phyloP scores from a whole-genome alignment of 2,329 filamentous ascomycete species.

The Colletotrichum noveboracense region DNA sequence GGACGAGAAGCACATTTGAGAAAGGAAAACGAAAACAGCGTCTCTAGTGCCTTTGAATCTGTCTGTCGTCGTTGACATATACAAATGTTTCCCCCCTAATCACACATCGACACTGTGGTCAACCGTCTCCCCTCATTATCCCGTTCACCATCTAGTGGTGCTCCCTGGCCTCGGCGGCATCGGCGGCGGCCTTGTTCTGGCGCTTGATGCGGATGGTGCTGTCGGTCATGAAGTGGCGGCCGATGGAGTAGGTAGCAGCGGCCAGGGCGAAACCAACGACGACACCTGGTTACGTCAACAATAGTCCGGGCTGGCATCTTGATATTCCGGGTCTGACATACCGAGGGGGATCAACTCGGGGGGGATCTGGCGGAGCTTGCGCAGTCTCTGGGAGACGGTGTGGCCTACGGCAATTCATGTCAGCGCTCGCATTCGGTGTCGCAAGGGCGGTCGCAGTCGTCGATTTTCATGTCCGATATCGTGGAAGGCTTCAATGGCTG shows the following conservation, averaged over 20 bases:
- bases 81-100: slow-evolving; percentile 22
- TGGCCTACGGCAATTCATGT: slow-evolving; percentile 68
- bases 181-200: slow-evolving; percentile 54
- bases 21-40: slow-evolving; percentile 20
- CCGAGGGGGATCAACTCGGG: slow-evolving; percentile 94
- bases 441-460: neutral
- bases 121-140: slow-evolving; percentile 11
- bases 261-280: slow-evolving; percentile 85
- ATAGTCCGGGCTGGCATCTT: neutral
- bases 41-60: slow-evolving; percentile 20
- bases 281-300: slow-evolving; percentile 61
- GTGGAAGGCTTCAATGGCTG: slow-evolving; percentile 15
- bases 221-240: slow-evolving; percentile 84
- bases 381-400: slow-evolving; percentile 94
- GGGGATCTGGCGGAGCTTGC: slow-evolving; percentile 87
- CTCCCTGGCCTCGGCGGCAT: slow-evolving; percentile 34
- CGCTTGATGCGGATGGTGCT: slow-evolving; percentile 89
- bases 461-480: neutral
- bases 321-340: slow-evolving; percentile 52
- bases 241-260: slow-evolving; percentile 82
- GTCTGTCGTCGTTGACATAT: slow-evolving; percentile 22
- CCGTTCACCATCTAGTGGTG: slow-evolving; percentile 36
- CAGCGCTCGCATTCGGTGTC: slow-evolving; percentile 5
- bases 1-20: slow-evolving; percentile 1
- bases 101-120: slow-evolving; percentile 17